Evolutionary conservation across 495 filamentous ascomycete species (phyloP), one percentile per base, ranked within the genome.

Genomic region (Xylaria acuta): DNA sequence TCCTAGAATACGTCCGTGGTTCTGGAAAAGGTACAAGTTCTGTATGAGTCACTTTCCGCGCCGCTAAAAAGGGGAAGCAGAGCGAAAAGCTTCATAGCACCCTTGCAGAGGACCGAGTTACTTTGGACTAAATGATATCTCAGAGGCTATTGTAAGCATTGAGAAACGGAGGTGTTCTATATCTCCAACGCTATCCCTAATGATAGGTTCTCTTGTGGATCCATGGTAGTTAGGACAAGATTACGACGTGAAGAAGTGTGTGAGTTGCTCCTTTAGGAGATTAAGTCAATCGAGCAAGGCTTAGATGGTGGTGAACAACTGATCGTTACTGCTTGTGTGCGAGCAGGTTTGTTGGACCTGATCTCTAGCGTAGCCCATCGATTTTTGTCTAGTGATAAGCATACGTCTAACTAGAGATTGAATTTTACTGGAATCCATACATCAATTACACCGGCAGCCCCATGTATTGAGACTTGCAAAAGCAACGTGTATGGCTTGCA

Each of bases 221-320:
- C n/a, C n/a, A n/a, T n/a, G n/a, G n/a, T n/a, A n/a, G n/a, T n/a
- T n/a, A 43, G 14, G 22, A 5, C 25, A 11, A 8, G 0, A 49
- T n/a, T n/a, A 49, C 43, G 12, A n/a, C 25, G n/a, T 1, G 5
- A 65, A 1, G 41, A 47, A n/a, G 36, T 36, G 16, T 47, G 43
- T 8, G 14, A 14, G 2, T 22, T 49, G 41, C 43, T 65, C 2
- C 25, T 65, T 12, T 43, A 36, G 27, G 63, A 49, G 5, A 65
- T 65, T 3, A 65, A 49, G 43, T 49, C 20, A n/a, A 25, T 4
- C 7, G 27, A 65, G 63, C 63, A 51, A 34, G 63, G 63, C 5
- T 49, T 65, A 8, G 63, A 65, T 65, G 63, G 18, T 18, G 27
- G 63, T 1, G 41, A 65, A 36, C 63, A 65, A 36, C 63, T 65